These are phyloP conservation scores for Kuraishia ogatae DNA, from an alignment of 805 yeast species.

Conservation along the genomic window DNA sequence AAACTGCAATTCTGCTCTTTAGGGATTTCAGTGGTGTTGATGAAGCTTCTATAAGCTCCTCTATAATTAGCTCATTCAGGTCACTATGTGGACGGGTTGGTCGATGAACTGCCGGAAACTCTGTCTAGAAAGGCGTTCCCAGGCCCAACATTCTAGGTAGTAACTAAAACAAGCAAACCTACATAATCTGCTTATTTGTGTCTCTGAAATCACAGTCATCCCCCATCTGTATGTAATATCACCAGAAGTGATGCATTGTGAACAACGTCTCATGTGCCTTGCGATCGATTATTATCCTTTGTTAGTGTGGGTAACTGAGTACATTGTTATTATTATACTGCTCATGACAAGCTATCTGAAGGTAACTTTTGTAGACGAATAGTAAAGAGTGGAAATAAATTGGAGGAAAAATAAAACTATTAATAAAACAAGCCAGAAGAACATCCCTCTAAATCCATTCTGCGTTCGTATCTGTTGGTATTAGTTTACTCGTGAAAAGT, in stretches of 20 bases:
- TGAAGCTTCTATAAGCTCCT: too few relatives aligned
- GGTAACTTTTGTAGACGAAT: not conserved
- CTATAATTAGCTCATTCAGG: not conserved
- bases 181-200: too few relatives aligned
- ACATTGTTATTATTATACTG: not conserved
- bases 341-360: not conserved
- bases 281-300: not conserved
- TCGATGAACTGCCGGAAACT: not conserved
- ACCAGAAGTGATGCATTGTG: too few relatives aligned
- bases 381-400: not conserved
- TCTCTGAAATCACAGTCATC: too few relatives aligned
- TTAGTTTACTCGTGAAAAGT: not conserved
- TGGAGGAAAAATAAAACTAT: not conserved
- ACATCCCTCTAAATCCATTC: not conserved
- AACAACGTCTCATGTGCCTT: too few relatives aligned
- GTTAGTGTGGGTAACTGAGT: too few relatives aligned
- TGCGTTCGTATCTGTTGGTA: not conserved
- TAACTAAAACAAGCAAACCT: too few relatives aligned
- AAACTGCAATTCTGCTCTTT: too few relatives aligned
- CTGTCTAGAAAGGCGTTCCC: not conserved
- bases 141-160: not conserved
- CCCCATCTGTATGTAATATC: too few relatives aligned
- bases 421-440: too few relatives aligned
- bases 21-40: too few relatives aligned
- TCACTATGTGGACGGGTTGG: not conserved